These are phyloP conservation scores for Botryosphaeria agaves DNA, from an alignment of 2,329 filamentous ascomycete species.

Conservation along the genomic window DNA sequence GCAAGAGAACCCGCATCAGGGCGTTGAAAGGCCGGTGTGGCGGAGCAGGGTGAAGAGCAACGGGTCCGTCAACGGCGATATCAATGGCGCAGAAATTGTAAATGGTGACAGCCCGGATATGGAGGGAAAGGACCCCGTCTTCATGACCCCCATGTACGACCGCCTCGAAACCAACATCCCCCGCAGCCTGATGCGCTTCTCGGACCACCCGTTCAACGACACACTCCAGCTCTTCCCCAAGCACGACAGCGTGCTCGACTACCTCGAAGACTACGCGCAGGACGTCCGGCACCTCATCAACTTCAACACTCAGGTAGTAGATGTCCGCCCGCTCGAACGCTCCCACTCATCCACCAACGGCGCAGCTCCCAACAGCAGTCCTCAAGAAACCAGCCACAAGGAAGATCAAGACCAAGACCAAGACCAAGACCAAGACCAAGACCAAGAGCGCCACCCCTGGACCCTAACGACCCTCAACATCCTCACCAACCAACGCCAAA, in stretches of 20 bases:
- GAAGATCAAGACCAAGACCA: too few species aligned
- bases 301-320: conserved; percentile 54
- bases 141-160: conserved; percentile 74
- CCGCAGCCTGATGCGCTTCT: conserved; percentile 62
- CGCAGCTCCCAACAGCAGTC: too few species aligned
- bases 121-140: conserved; percentile 33
- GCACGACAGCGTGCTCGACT: conserved; percentile 52
- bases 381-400: too few species aligned
- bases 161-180: conserved; percentile 77
- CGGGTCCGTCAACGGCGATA: conserved; percentile 1
- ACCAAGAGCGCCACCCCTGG: conserved; percentile 39
- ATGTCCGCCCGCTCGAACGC: conserved; percentile 24
- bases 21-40: conserved; percentile 46
- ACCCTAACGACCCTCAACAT: conserved; percentile 37
- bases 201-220: conserved; percentile 47
- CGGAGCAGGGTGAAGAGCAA: conserved; percentile 6
- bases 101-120: conserved; percentile 4
- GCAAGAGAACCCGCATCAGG: conserved; percentile 44
- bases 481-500: conserved; percentile 19
- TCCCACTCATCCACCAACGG: too few species aligned
- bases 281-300: conserved; percentile 49
- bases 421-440: too few species aligned
- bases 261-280: conserved; percentile 54
- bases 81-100: not conserved
- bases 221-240: conserved; percentile 57